Evolutionary conservation across 1,284 basidiomycete species (phyloP), one percentile per base, ranked within the genome.

Genomic region (Tilletia walkeri): DNA sequence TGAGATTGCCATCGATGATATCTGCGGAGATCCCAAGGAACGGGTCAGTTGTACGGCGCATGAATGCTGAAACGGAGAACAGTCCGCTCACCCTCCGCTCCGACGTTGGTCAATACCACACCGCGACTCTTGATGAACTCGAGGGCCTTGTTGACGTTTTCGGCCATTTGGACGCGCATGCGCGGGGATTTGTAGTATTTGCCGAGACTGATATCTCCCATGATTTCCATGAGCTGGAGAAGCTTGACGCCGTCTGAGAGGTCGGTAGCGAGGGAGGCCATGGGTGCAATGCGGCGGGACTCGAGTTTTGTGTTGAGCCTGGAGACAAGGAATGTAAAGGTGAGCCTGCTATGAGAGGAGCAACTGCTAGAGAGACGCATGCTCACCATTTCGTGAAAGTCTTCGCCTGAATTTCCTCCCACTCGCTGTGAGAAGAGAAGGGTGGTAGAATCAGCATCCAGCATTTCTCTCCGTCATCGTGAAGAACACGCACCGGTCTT

Each of bases 231-330:
- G 38, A 80, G 72, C 77, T 88, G 94, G 73, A 98, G 95, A 56
- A 99, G 87, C 76, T 92, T 90, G 45, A 97, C 94, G 61, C 95
- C 95, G 86, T 97, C 94, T 4, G 92, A 93, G 66, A 99, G 89
- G 86, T 98, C 95, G 68, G 89, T 88, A 34, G 93, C 91, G 2
- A 99, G 88, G 56, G 93, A 94, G 14, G 87, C 87, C 93, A 99
- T 96, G n/a, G 93, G 89, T 24, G 91, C 90, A 78, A 95, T 89
- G 73, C 90, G 90, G 78, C 91, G 88, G 3, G 89, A 87, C 81
- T 96, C 93, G 47, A 99, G 88, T 84, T 95, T 95, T 6, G 94
- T 94, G 82, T 99, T 99, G 72, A 99, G 88, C 95, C 95, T 88
- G 89, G 20, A 50, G 48, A 9, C 16, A 24, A 36, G 3, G 10